Evolutionary conservation across 2,329 filamentous ascomycete species (phyloP).

Genomic region (Bipolaris bicolor): DNA sequence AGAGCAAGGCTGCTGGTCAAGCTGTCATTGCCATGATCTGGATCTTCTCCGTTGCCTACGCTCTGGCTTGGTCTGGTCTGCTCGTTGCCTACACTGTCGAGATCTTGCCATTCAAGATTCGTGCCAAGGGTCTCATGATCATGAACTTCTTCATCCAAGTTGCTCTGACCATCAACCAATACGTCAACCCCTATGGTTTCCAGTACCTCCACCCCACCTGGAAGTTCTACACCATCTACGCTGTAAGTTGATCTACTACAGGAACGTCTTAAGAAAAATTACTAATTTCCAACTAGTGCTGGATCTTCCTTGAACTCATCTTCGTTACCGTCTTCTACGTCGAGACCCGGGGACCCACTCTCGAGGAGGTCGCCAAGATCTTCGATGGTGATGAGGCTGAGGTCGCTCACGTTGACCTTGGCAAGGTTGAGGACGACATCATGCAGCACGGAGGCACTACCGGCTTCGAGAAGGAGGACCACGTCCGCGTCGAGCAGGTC

Average conservation of each 20-base stretch:
- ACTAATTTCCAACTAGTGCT: conserved; percentile 48
- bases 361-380: conserved; percentile 73
- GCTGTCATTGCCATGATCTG: conserved; percentile 59
- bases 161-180: conserved; percentile 66
- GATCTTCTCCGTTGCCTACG: conserved; percentile 60
- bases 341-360: conserved; percentile 73
- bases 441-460: conserved; percentile 17
- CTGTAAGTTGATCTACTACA: conserved; percentile 48
- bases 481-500: conserved; percentile 25
- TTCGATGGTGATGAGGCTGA: conserved; percentile 69
- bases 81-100: conserved; percentile 61
- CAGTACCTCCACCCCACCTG: conserved; percentile 62
- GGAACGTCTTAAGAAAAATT: background rate
- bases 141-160: conserved; percentile 70
- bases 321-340: conserved; percentile 72
- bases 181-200: conserved; percentile 68
- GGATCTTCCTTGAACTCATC: conserved; percentile 65
- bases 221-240: conserved; percentile 72
- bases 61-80: conserved; percentile 63
- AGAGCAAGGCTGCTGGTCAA: conserved; percentile 50
- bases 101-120: conserved; percentile 58
- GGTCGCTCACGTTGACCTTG: conserved; percentile 38
- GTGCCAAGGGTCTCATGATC: conserved; percentile 58
- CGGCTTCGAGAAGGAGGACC: conserved; percentile 36
- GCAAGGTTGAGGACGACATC: conserved; percentile 23